These are phyloP conservation scores for Plasmodiophora brassicae DNA, from an alignment of 208 protist genomes.

Conservation along the genomic window DNA sequence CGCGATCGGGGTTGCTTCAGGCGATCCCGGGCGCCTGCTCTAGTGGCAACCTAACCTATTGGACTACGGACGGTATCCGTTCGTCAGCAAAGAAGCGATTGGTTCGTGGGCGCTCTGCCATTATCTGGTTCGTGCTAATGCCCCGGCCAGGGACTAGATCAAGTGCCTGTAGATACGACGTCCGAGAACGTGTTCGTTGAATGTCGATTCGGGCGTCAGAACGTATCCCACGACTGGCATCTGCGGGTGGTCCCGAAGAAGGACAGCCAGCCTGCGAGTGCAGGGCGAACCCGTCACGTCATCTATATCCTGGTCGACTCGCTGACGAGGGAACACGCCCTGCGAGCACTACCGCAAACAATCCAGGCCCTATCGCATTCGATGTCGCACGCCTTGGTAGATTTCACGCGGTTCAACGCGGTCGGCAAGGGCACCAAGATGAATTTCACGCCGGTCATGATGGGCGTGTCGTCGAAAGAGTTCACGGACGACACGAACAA, in stretches of 20 bases:
- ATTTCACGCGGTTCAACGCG: constrained; percentile 21
- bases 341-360: not conserved
- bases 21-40: not conserved
- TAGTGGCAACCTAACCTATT: not conserved
- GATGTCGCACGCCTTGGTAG: not conserved
- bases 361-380: not conserved
- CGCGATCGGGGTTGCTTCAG: not conserved
- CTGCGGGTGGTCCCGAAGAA: not conserved
- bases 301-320: constrained; percentile 4
- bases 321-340: not conserved
- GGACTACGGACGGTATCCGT: not conserved
- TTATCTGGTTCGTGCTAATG: not conserved
- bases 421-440: constrained; percentile 15
- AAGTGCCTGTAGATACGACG: not conserved
- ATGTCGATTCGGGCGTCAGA: not conserved
- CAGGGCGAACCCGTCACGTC: not conserved
- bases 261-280: not conserved
- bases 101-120: not conserved
- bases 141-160: not conserved
- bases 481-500: not conserved
- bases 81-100: not conserved
- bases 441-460: constrained; percentile 23
- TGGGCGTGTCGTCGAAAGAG: not conserved
- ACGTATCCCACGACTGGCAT: not conserved
- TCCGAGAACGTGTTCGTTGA: not conserved